Evolutionary conservation across 177 flowering plant species (phyloP).

Genomic region (Vitis hybrid): DNA sequence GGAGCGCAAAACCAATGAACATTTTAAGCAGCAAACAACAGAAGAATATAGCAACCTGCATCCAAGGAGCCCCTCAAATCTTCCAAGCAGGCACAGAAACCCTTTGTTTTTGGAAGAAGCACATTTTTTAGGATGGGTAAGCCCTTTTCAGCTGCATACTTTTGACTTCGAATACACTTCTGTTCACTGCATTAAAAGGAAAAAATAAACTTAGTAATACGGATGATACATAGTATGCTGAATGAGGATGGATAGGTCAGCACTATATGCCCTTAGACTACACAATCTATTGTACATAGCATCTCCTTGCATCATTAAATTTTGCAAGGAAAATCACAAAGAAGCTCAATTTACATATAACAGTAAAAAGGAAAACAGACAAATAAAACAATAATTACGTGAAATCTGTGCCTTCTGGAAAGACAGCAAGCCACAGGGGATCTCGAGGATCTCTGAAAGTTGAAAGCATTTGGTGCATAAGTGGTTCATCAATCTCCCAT

Average conservation of each 20-base stretch:
- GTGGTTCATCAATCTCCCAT: conserved; percentile 81
- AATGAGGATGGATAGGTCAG: too few relatives aligned
- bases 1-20: too few relatives aligned
- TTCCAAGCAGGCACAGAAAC: conserved; percentile 68
- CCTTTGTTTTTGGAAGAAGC: conserved; percentile 83
- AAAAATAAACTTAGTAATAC: background rate
- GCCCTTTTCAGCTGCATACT: conserved; percentile 71
- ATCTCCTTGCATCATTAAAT: background rate
- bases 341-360: background rate
- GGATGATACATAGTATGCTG: too few relatives aligned
- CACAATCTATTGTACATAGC: background rate
- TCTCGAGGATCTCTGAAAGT: conserved; percentile 58
- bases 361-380: background rate
- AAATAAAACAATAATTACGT: conserved; percentile 50
- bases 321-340: background rate
- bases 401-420: conserved; percentile 98
- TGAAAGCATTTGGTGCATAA: conserved; percentile 66
- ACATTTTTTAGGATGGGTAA: conserved; percentile 73
- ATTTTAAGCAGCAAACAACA: background rate
- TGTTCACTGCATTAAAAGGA: conserved; percentile 48
- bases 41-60: conserved; percentile 55
- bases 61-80: conserved; percentile 61
- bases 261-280: too few relatives aligned
- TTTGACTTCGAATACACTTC: conserved; percentile 69
- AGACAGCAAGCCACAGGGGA: conserved; percentile 89